These are phyloP conservation scores for Amanita muscaria DNA, from an alignment of 768 basidiomycete genomes.

Conservation along the genomic window DNA sequence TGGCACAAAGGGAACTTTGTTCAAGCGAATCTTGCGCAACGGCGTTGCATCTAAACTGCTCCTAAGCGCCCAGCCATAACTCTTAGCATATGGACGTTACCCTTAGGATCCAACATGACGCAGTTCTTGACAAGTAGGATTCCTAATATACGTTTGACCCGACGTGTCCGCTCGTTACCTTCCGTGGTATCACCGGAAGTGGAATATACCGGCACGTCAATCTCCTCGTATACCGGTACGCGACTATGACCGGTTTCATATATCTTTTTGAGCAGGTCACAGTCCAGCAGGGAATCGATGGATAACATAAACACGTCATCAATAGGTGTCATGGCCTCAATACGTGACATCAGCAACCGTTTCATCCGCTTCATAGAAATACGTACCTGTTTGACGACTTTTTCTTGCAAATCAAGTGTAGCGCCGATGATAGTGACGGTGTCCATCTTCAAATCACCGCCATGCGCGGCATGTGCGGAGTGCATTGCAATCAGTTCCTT, in stretches of 20 bases:
- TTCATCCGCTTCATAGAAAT: neutral
- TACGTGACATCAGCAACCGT: neutral
- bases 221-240: constrained; percentile 74
- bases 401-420: constrained; percentile 83
- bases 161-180: constrained; percentile 24
- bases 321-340: constrained; percentile 76
- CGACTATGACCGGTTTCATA: constrained; percentile 77
- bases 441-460: constrained; percentile 80
- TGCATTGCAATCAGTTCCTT: constrained; percentile 92
- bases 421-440: constrained; percentile 88
- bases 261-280: constrained; percentile 66
- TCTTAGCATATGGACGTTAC: constrained; percentile 21
- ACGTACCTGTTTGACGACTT: constrained; percentile 60
- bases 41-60: constrained; percentile 60
- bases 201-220: constrained; percentile 48
- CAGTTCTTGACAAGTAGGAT: constrained; percentile 87
- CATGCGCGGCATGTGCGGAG: constrained; percentile 57
- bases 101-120: constrained; percentile 80
- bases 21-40: constrained; percentile 73
- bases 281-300: constrained; percentile 77
- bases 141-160: constrained; percentile 77
- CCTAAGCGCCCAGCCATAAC: neutral
- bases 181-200: constrained; percentile 13
- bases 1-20: constrained; percentile 81
- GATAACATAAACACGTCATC: constrained; percentile 79